Conservation (phyloP, 2,329 filamentous ascomycete species). For the Epicoccum nigrum region DNA sequence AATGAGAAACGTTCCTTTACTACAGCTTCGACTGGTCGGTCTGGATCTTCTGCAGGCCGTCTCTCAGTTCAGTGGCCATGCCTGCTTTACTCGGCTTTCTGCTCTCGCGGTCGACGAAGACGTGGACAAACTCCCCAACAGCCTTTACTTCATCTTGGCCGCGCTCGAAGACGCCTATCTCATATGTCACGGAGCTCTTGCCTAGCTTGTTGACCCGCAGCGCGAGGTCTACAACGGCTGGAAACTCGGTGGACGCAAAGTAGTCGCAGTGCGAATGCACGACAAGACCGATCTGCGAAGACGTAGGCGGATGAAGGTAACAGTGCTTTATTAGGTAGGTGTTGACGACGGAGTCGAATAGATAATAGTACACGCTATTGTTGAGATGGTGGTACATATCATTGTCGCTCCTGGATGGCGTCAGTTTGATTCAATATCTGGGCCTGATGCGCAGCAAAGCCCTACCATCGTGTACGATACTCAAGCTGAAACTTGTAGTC, state of each 20-base stretch:
- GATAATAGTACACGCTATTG: conserved; percentile 83
- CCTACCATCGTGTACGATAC: conserved; percentile 86
- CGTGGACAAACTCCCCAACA: conserved; percentile 85
- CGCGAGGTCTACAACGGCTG: conserved; percentile 79
- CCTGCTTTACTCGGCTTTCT: conserved; percentile 70
- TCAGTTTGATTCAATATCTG: conserved; percentile 11
- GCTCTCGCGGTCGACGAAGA: conserved; percentile 79
- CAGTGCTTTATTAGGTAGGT: conserved; percentile 83
- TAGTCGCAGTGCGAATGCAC: conserved; percentile 87
- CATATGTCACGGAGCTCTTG: conserved; percentile 86
- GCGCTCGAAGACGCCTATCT: conserved; percentile 83
- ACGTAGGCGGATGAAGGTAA: conserved; percentile 71
- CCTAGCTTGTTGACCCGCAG: conserved; percentile 84
- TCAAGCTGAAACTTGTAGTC: conserved; percentile 83
- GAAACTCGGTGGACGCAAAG: conserved; percentile 81
- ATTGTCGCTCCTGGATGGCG: conserved; percentile 72
- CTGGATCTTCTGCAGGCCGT: conserved; percentile 44
- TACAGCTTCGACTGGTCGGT: conserved; percentile 36
- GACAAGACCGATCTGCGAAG: conserved; percentile 78
- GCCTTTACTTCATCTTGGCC: conserved; percentile 77
- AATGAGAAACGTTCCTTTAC: not conserved
- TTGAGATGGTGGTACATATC: conserved; percentile 97
- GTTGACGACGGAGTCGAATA: conserved; percentile 93
- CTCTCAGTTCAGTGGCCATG: conserved; percentile 65
- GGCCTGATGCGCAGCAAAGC: not conserved